Conservation (phyloP, 768 basidiomycete genomes). For the Mrakia gelida region DNA sequence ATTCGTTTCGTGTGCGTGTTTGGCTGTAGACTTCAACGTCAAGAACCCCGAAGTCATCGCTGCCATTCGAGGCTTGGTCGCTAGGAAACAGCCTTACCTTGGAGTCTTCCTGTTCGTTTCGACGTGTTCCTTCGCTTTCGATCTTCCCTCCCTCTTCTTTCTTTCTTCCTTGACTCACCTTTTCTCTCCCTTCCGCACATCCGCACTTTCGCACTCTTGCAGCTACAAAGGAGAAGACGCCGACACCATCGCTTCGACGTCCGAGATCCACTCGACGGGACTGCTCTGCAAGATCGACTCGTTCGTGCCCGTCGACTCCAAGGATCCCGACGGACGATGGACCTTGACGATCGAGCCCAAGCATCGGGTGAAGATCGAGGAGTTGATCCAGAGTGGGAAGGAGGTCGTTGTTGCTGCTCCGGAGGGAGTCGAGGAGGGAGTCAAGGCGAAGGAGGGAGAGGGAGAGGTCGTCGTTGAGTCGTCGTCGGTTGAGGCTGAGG, state of each 20-base stretch:
- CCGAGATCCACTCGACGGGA: constrained; percentile 21
- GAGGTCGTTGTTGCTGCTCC: constrained; percentile 39
- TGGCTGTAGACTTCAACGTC: constrained; percentile 74
- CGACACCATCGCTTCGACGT: constrained; percentile 56
- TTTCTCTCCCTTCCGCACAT: no score
- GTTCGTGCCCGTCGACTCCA: constrained; percentile 10
- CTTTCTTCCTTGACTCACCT: no score
- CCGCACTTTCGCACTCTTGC: background rate
- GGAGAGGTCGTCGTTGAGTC: constrained; percentile 32
- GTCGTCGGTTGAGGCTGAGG: constrained; percentile 8
- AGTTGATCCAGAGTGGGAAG: constrained; percentile 46
- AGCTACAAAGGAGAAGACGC: constrained; percentile 74
- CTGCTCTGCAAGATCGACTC: constrained; percentile 27
- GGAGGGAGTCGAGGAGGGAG: constrained; percentile 22
- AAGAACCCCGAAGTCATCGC: constrained; percentile 84
- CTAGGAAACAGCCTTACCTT: constrained; percentile 94
- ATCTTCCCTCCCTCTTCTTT: background rate
- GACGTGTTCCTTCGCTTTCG: background rate
- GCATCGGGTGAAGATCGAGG: constrained; percentile 26
- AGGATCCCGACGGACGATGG: background rate
- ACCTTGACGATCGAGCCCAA: constrained; percentile 36
- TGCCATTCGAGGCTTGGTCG: constrained; percentile 57
- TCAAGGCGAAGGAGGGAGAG: background rate
- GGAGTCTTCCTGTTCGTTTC: constrained; percentile 56
- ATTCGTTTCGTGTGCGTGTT: background rate